Percentiles rank a stretch among this genome's conserved stretches.
Evolutionary conservation across 2,329 filamentous ascomycete species (phyloP).

Genomic region (Diaporthe vaccinii): DNA sequence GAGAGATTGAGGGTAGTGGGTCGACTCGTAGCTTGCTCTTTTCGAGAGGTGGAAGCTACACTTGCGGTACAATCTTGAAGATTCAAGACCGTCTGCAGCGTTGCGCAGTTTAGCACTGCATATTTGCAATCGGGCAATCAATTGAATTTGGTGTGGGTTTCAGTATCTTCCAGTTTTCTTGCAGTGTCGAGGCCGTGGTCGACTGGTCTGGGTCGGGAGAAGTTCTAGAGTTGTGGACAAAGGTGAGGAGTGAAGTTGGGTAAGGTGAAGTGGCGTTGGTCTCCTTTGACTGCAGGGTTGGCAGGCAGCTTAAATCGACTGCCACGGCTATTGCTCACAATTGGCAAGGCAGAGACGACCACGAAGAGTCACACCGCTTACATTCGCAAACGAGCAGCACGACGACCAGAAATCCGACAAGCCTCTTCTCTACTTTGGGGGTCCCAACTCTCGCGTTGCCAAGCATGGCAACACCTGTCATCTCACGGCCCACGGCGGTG

Average conservation of each 20-base stretch:
- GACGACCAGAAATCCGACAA: background rate
- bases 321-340: slow-evolving; percentile 19
- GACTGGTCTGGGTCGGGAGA: background rate
- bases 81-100: slow-evolving; percentile 37
- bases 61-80: slow-evolving; percentile 34
- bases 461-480: slow-evolving; percentile 25
- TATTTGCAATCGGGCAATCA: background rate
- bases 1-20: background rate
- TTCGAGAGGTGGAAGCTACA: slow-evolving; percentile 20
- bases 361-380: slow-evolving; percentile 37
- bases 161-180: background rate
- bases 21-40: slow-evolving; percentile 13
- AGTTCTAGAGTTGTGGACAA: background rate
- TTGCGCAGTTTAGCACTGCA: slow-evolving; percentile 29
- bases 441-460: background rate
- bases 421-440: background rate
- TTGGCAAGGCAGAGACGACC: slow-evolving; percentile 4
- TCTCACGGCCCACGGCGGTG: slow-evolving; percentile 18
- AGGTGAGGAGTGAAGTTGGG: background rate
- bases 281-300: slow-evolving; percentile 19
- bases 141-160: background rate
- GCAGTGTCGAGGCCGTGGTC: background rate
- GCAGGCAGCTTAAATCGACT: slow-evolving; percentile 8
- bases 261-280: slow-evolving; percentile 2
- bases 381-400: background rate